phyloP scores from a whole-genome alignment of 768 basidiomycete species.

The Tulasnella sp. region DNA sequence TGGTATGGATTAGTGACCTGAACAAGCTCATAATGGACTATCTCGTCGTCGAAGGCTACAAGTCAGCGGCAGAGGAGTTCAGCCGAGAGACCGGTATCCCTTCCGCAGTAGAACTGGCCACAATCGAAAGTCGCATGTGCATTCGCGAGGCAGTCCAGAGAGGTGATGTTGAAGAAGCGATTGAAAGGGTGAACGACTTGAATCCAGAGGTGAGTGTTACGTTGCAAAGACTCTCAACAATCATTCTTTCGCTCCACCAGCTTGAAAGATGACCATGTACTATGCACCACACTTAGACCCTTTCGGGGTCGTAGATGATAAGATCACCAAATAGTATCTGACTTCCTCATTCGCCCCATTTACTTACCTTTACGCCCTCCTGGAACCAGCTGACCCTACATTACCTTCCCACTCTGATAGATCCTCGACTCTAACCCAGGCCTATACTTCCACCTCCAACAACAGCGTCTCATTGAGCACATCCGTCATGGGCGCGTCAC shows the following conservation, averaged over 20 bases:
- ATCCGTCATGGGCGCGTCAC: conserved; percentile 72
- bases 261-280: conserved; percentile 68
- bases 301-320: conserved; percentile 73
- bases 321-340: conserved; percentile 70
- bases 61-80: conserved; percentile 91
- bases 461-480: conserved; percentile 89
- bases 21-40: conserved; percentile 96
- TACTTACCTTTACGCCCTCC: conserved; percentile 15
- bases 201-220: conserved; percentile 79
- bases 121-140: conserved; percentile 87
- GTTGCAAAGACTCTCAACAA: conserved; percentile 14
- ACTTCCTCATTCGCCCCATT: conserved; percentile 19
- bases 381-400: conserved; percentile 12
- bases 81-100: conserved; percentile 73
- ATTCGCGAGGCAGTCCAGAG: conserved; percentile 90
- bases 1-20: conserved; percentile 57
- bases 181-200: conserved; percentile 88
- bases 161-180: conserved; percentile 91
- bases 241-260: conserved; percentile 22
- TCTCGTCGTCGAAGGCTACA: conserved; percentile 95
- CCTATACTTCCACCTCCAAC: conserved; percentile 90
- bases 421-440: conserved; percentile 93
- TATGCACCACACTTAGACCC: conserved; percentile 98
- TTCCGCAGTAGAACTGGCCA: conserved; percentile 74
- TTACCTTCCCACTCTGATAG: conserved; percentile 34